Percentiles rank a stretch among this genome's conserved stretches.
Conservation (phyloP, 176 grass and related monocot genomes). For the Leersia perrieri region DNA sequence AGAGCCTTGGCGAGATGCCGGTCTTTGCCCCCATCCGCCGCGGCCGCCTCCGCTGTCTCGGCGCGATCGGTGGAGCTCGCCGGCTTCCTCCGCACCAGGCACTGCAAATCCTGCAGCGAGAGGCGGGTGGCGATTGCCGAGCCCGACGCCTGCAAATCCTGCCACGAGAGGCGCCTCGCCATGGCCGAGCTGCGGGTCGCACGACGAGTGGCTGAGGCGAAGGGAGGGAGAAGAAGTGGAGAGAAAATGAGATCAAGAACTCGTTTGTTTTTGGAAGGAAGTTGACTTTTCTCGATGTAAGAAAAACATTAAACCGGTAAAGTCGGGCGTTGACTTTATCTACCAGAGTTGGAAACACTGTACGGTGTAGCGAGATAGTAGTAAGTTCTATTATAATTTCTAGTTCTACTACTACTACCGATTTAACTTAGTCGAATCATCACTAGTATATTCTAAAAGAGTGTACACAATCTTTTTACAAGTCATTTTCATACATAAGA, state of each 20-base stretch:
- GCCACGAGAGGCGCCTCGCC: background rate
- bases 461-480: background rate
- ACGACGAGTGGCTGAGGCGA: background rate
- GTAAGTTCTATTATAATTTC: background rate
- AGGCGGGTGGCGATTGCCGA: background rate
- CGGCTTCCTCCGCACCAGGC: constrained; percentile 50
- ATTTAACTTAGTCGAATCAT: too few relatives aligned
- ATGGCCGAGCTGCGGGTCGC: background rate
- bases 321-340: background rate
- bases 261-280: background rate
- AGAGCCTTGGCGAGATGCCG: constrained; percentile 53
- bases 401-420: background rate
- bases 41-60: background rate
- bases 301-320: background rate
- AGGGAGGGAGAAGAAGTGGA: background rate
- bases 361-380: background rate
- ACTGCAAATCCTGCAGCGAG: constrained; percentile 32
- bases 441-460: too few relatives aligned
- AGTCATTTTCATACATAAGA: too few relatives aligned
- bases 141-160: background rate
- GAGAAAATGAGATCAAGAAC: background rate
- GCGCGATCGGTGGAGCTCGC: background rate
- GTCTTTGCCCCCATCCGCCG: background rate
- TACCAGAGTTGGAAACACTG: background rate
- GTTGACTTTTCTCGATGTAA: background rate